Evolutionary conservation across 176 grass and related monocot species (phyloP), one percentile per base, ranked within the genome.

Genomic region (Thalia dealbata): DNA sequence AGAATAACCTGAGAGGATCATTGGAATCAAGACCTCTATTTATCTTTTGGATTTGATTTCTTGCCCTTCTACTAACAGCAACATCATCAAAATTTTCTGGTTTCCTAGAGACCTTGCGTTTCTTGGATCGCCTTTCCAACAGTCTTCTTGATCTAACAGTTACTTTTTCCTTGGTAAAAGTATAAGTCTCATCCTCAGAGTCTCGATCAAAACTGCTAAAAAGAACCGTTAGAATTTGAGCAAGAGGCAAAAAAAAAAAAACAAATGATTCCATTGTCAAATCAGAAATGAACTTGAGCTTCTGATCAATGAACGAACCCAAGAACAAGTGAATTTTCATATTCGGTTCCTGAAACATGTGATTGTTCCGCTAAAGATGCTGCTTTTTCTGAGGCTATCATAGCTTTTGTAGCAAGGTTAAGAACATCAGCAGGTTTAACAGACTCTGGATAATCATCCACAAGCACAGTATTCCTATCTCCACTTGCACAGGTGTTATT

Each of bases 1-100:
- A 82, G 44, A 92, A 88, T 65, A 92, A 30, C 71, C 62, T 84
- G 19, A 92, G 88, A 3, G 75, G 86, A 55, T 86, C 89, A 30
- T 79, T 82, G 44, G 81, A 78, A 67, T 88, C 83, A 63, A 86
- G 72, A 74, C 75, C 58, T 52, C 79, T 77, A 41, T 79, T 78
- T 48, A 72, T 74, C 81, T 88, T 92, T 63, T 79, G 83, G 15
- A 61, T 52, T 56, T 30, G 88, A 0, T 86, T 81, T 59, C 67
- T 84, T 27, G 77, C 71, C 68, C 62, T 86, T 10, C 62, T 55
- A 25, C 59, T 60, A 2, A 51, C 41, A 11, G 28, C 75, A 8
- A 64, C 26, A 70, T 59, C 76, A 10, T 62, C 44, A 64, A 77
- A 72, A 50, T 79, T 79, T 16, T 52, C 72, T 52, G 29, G 67